phyloP scores from a whole-genome alignment of 192 early-diverging fungal species.

The Backusella tuberculispora region DNA sequence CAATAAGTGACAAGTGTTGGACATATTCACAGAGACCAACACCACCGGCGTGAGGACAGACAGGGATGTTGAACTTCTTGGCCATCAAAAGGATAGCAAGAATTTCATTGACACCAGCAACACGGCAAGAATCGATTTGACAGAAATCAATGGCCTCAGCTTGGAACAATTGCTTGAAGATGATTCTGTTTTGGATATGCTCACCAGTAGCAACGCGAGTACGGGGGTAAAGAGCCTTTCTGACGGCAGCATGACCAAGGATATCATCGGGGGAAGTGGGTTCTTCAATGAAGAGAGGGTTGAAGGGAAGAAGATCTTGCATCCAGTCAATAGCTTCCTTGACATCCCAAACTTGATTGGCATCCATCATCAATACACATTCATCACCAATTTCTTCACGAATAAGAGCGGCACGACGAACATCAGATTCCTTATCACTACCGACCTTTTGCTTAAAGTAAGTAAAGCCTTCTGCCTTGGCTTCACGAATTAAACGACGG shows the following conservation, averaged over 20 bases:
- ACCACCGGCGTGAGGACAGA: constrained; percentile 45
- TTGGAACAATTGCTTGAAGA: constrained; percentile 51
- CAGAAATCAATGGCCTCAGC: constrained; percentile 45
- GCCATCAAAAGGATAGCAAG: constrained; percentile 47
- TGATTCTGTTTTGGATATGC: constrained; percentile 45
- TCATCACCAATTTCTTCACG: constrained; percentile 50
- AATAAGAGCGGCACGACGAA: constrained; percentile 46
- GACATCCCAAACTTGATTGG: constrained; percentile 55
- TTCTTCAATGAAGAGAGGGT: constrained; percentile 52
- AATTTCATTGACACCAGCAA: constrained; percentile 45
- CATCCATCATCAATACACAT: constrained; percentile 50
- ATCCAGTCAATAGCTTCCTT: constrained; percentile 52
- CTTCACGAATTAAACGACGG: constrained; percentile 37
- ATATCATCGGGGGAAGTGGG: constrained; percentile 49
- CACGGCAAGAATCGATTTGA: constrained; percentile 45
- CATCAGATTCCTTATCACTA: constrained; percentile 36
- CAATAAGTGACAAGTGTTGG: constrained; percentile 43
- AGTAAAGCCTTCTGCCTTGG: constrained; percentile 48
- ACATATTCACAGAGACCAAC: constrained; percentile 50
- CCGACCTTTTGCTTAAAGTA: constrained; percentile 55
- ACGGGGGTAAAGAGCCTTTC: constrained; percentile 41
- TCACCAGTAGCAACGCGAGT: constrained; percentile 44
- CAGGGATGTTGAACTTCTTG: constrained; percentile 45
- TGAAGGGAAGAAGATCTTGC: constrained; percentile 46
- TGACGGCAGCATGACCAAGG: constrained; percentile 44